Base-by-base conservation (phyloP, 805 yeast species). In the Lipomyces anomalus region DNA sequence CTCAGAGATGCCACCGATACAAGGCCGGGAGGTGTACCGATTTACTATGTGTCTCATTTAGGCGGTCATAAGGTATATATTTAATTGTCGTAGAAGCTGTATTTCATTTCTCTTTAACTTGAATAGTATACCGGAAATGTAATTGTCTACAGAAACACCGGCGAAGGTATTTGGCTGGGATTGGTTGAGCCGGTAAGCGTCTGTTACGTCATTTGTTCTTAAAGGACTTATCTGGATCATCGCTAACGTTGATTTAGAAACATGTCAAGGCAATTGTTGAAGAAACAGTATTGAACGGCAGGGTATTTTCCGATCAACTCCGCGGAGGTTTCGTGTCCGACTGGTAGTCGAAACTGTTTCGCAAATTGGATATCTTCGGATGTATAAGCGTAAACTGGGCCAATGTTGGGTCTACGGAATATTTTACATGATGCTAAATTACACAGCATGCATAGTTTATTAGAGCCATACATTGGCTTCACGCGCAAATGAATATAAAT, bases 111-210 rank as follows among this genome's bases (percentile, higher is more conserved):
- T 34, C 17, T 20, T 34, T n/a, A 34, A 16, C 16, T 9, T 34
- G 37, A n/a, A 7, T 40, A 40, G 64, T 92, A 71, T 65, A 87
- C 92, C 1, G 97, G 97, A 2, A 90, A 90, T 62, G 84, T 86
- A 2, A 72, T 87, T 42, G 76, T 90, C 13, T 88, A 87, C 61
- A 67, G 79, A 53, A 79, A 74, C 52, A 67, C 76, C 7, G 94
- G 92, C 4, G 84, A 84, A 54, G 79, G 81, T 47, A 75, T 88
- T 23, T 88, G 97, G 97, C 68, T 86, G 60, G 98, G 95, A 1
- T 73, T 90, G 50, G 82, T 94, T 44, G 72, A 76, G 2, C 97
- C 97, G 3, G 48, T 45, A 36, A 35, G 48, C 36, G 16, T 4
- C 13, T 40, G 7, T 16, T 23, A 2, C 4, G 22, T 20, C 28